Conservation (phyloP, 148 eudicot genomes). For the Limonium bicolor region DNA sequence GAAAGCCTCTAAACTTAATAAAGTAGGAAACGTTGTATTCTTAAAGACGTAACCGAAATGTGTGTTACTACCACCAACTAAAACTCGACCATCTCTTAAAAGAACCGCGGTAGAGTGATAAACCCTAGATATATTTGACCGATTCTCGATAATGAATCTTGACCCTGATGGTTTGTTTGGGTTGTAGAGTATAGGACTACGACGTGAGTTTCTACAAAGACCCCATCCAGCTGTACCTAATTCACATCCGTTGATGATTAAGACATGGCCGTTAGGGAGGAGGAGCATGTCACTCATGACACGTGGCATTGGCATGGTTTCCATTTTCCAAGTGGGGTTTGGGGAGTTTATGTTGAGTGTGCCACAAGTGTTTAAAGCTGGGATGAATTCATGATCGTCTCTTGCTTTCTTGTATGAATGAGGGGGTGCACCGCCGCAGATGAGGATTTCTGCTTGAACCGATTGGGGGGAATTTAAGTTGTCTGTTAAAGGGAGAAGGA, state of each 20-base stretch:
- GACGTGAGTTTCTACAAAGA: conserved; percentile 36
- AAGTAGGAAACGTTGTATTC: conserved; percentile 44
- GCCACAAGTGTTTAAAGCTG: too few relatives aligned
- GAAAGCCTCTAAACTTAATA: conserved; percentile 55
- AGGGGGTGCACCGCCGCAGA: too few relatives aligned
- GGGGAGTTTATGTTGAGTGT: too few relatives aligned
- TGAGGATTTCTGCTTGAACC: too few relatives aligned
- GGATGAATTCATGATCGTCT: too few relatives aligned
- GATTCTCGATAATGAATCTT: conserved; percentile 31
- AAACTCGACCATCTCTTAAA: conserved; percentile 50
- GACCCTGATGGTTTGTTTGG: conserved; percentile 14
- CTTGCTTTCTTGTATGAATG: too few relatives aligned
- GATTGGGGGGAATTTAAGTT: too few relatives aligned
- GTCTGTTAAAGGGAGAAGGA: too few relatives aligned
- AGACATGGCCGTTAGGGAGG: conserved; percentile 48
- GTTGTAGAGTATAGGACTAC: conserved; percentile 40
- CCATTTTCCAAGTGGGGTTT: conserved; percentile 59
- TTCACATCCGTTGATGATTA: conserved; percentile 59
- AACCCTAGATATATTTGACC: conserved; percentile 37
- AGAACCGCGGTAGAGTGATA: conserved; percentile 68
- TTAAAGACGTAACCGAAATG: conserved; percentile 46
- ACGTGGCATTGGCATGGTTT: conserved; percentile 57
- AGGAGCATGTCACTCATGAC: conserved; percentile 84
- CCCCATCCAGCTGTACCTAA: conserved; percentile 92
- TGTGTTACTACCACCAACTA: conserved; percentile 91